Evolutionary conservation across 2,329 filamentous ascomycete genomes (phyloP), one percentile per base, ranked within the genome.

Genomic region (Fusarium humuli): DNA sequence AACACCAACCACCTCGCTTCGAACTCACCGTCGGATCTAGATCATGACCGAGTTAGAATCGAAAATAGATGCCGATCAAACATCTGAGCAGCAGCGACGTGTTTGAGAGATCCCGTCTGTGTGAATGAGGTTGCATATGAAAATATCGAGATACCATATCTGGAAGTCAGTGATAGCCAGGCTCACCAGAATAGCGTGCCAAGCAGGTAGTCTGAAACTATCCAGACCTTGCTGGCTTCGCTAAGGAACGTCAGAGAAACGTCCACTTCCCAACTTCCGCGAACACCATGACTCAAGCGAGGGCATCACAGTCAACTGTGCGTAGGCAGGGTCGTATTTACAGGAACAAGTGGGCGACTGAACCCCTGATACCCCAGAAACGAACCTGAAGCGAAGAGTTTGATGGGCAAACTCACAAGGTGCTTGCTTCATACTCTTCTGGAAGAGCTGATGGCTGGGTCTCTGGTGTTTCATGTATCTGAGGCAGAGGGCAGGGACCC

Each of bases 361-460:
- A 32, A 41, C 62, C 62, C 71, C 64, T 66, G 67, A 71, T 70
- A 67, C 65, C 65, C 71, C 67, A 61, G 67, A 71, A 72, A 73
- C 65, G 44, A 65, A 46, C 29, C 30, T 66, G 56, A 64, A 60
- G 50, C 59, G 62, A 65, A 53, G 46, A 34, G 57, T 48, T 59
- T 59, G 56, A 65, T 46, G 37, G 61, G 37, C 42, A 47, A 61
- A 42, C 59, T 41, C 46, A 30, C 58, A 65, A 61, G 52, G 49
- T 60, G 55, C 58, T 44, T 57, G 68, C 70, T 57, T 73, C 69
- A 69, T 66, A 42, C 68, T 69, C 58, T 76, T 77, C 73, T 73
- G 74, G 72, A 74, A 75, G 52, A 70, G 62, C 59, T 62, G 65
- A 64, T 65, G 52, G 65, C 67, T 69, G 54, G 64, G 50, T 40